These are phyloP conservation scores for Tympanopsis confertula DNA, from an alignment of 2,329 filamentous ascomycete genomes.

Conservation along the genomic window DNA sequence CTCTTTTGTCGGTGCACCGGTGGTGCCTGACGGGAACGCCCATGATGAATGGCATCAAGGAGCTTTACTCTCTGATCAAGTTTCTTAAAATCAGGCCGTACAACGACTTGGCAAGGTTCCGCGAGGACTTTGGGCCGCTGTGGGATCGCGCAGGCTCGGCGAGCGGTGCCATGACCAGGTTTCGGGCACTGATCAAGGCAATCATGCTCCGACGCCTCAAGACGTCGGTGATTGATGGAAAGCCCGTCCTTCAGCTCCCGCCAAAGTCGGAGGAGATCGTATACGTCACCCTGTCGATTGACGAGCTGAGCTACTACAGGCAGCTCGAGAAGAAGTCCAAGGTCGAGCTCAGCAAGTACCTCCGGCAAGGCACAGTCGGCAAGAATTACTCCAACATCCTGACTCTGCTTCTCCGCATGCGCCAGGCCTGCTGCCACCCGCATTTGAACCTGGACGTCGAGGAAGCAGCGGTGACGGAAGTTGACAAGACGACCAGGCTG, in stretches of 20 bases:
- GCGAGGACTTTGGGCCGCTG: conserved; percentile 14
- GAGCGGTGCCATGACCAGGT: conserved; percentile 47
- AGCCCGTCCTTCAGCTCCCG: conserved; percentile 61
- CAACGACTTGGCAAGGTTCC: conserved; percentile 11
- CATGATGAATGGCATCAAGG: conserved; percentile 76
- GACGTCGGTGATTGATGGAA: conserved; percentile 64
- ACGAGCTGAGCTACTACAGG: conserved; percentile 54
- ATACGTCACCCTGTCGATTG: conserved; percentile 54
- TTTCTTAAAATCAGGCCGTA: conserved; percentile 76
- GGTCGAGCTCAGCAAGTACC: conserved; percentile 65
- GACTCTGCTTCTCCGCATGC: conserved; percentile 66
- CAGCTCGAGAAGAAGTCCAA: conserved; percentile 56
- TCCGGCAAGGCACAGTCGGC: conserved; percentile 55
- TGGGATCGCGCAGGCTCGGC: conserved; percentile 38
- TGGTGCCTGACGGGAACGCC: conserved; percentile 73
- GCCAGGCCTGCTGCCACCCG: conserved; percentile 71
- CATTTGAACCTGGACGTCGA: conserved; percentile 43
- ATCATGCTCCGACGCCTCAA: conserved; percentile 78
- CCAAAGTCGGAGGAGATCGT: conserved; percentile 49
- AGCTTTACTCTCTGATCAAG: conserved; percentile 66
- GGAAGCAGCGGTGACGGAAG: conserved; percentile 1
- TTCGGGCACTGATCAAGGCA: conserved; percentile 68
- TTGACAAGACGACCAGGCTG: conserved; percentile 41
- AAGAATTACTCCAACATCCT: conserved; percentile 71
- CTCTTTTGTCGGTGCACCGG: conserved; percentile 47